A percentile compares a stretch with the other conserved stretches of the same genome.
These are phyloP conservation scores for Blastocystis sp. DNA, from an alignment of 352 stramenopile species.

Conservation along the genomic window DNA sequence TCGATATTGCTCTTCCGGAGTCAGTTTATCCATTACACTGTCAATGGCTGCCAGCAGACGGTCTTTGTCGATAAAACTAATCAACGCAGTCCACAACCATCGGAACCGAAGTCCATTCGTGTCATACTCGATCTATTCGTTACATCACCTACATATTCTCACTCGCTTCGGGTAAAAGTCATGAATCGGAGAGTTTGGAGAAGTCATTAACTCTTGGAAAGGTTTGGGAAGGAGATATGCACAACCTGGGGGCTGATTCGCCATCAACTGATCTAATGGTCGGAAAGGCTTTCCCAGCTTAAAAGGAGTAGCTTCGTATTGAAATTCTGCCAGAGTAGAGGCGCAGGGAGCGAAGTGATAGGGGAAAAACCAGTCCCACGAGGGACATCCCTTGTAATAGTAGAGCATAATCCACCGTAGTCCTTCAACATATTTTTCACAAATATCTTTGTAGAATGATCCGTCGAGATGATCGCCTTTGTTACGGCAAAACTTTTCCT, in stretches of 20 bases:
- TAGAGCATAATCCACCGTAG: conserved; percentile 99
- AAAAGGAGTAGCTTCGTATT: conserved; percentile 75
- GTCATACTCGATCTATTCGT: conserved; percentile 84
- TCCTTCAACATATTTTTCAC: conserved; percentile 83
- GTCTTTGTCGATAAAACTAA: conserved; percentile 96
- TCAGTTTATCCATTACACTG: conserved; percentile 3
- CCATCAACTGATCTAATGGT: conserved; percentile 80
- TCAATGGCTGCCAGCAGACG: conserved; percentile 69
- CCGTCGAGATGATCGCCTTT: neutral
- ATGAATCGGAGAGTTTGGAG: conserved; percentile 87
- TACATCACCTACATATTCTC: neutral
- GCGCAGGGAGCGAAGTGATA: conserved; percentile 98
- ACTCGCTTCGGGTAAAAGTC: conserved; percentile 80
- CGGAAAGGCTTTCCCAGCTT: conserved; percentile 82
- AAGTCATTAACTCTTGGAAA: conserved; percentile 87
- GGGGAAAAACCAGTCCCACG: conserved; percentile 97
- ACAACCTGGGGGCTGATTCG: conserved; percentile 83
- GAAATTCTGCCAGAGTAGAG: conserved; percentile 80
- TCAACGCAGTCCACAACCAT: conserved; percentile 95
- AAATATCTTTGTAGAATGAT: conserved; percentile 29
- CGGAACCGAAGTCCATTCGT: conserved; percentile 96
- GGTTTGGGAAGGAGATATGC: conserved; percentile 86
- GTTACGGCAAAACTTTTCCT: conserved; percentile 68
- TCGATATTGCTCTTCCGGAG: neutral
- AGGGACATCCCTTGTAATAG: conserved; percentile 92